Conservation (phyloP, 306 rosid genomes). For the Fagus crenata region DNA sequence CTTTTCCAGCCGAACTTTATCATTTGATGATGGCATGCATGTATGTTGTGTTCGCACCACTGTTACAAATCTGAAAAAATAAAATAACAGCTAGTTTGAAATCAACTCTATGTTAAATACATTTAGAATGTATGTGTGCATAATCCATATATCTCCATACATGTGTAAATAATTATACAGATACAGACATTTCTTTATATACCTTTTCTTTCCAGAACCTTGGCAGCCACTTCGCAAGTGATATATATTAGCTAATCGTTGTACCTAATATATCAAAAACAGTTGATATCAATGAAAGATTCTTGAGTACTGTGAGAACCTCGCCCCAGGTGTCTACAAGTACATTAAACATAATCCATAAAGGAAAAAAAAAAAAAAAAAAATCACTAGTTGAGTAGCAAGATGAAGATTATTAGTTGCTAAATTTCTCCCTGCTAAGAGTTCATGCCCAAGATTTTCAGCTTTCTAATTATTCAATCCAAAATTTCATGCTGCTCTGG, state of each 20-base stretch:
- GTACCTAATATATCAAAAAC: conserved; percentile 54
- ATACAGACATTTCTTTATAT: background rate
- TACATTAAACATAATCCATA: background rate
- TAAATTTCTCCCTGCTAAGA: background rate
- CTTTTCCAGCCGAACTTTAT: conserved; percentile 72
- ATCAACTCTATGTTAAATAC: background rate
- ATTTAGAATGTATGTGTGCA: background rate
- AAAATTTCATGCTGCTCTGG: background rate
- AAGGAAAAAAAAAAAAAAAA: background rate
- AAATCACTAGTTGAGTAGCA: background rate
- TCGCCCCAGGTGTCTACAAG: background rate
- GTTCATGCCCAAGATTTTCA: background rate
- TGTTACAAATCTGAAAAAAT: conserved; percentile 72
- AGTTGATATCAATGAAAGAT: conserved; percentile 9
- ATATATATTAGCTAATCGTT: conserved; percentile 72
- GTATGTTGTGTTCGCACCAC: conserved; percentile 66
- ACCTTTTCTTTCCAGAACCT: conserved; percentile 78
- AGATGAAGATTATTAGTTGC: background rate
- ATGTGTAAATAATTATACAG: background rate
- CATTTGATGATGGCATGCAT: conserved; percentile 74
- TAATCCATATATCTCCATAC: background rate
- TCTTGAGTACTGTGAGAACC: background rate
- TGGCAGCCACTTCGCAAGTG: conserved; percentile 67
- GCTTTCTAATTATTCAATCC: background rate
- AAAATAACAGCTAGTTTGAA: conserved; percentile 26